Conservation (phyloP, 108 stramenopile species). For the Cylindrotheca closterium region DNA sequence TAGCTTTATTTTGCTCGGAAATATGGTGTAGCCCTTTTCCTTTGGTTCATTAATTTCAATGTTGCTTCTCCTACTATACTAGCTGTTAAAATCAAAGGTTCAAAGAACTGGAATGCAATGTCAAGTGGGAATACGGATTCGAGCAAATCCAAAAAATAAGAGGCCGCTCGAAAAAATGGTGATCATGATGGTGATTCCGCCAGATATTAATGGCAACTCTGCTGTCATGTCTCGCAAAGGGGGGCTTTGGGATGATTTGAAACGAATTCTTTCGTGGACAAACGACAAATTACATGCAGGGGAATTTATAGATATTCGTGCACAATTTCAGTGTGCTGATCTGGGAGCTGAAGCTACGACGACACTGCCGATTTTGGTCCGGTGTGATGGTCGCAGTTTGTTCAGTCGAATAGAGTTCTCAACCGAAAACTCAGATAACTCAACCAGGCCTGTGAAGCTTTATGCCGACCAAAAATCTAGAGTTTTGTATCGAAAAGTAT, state of each 20-base stretch:
- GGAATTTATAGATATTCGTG: conserved; percentile 47
- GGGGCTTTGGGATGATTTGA: conserved; percentile 63
- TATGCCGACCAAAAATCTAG: conserved; percentile 7
- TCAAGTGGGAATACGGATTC: conserved; percentile 49
- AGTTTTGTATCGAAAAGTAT: conserved; percentile 42
- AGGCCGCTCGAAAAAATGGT: conserved; percentile 31
- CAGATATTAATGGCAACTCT: conserved; percentile 35
- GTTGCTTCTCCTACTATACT: neutral
- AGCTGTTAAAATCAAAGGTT: conserved; percentile 57
- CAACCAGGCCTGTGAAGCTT: conserved; percentile 7
- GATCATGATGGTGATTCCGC: conserved; percentile 58
- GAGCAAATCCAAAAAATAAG: conserved; percentile 55
- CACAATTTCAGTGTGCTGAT: conserved; percentile 23
- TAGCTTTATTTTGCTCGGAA: neutral
- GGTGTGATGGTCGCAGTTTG: conserved; percentile 23
- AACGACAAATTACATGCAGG: conserved; percentile 34
- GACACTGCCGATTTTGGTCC: conserved; percentile 39
- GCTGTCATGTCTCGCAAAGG: conserved; percentile 40
- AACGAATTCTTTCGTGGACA: conserved; percentile 49
- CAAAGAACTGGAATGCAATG: conserved; percentile 3
- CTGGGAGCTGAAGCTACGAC: neutral
- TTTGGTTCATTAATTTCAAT: neutral
- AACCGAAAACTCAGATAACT: conserved; percentile 9
- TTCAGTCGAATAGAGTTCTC: conserved; percentile 31
- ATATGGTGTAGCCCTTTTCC: neutral